Evolutionary conservation across 2,329 filamentous ascomycete genomes (phyloP).

Genomic region (Phaeoacremonium minimum): DNA sequence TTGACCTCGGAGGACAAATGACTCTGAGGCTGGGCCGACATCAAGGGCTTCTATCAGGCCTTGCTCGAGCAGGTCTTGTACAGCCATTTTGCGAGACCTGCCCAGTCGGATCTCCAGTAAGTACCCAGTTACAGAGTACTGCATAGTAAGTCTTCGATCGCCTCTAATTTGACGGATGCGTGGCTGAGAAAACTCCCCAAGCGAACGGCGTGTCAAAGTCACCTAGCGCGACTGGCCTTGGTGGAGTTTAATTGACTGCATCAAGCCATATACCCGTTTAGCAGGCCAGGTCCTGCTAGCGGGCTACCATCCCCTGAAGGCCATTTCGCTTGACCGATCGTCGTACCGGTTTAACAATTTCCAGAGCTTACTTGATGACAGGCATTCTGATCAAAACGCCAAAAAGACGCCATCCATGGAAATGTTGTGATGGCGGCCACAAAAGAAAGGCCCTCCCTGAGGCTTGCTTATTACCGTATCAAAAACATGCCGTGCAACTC

Average conservation of each 20-base stretch:
- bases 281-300: background rate
- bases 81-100: background rate
- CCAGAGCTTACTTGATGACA: no score
- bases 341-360: background rate
- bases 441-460: no score
- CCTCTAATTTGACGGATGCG: background rate
- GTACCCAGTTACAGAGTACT: background rate
- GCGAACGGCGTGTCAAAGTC: background rate
- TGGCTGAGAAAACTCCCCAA: background rate
- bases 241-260: background rate
- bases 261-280: no score
- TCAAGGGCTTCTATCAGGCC: no score
- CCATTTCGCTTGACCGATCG: background rate
- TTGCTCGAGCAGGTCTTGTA: background rate
- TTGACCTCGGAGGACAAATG: no score
- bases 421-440: no score
- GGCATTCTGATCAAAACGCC: background rate
- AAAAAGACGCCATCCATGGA: background rate
- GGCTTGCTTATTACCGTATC: no score
- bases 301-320: background rate
- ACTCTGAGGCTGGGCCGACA: no score
- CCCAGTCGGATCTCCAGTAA: background rate
- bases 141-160: background rate
- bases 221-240: background rate
- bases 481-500: no score